Evolutionary conservation across 441 rosid species (phyloP).

Genomic region (Rhodomyrtus psidioides): DNA sequence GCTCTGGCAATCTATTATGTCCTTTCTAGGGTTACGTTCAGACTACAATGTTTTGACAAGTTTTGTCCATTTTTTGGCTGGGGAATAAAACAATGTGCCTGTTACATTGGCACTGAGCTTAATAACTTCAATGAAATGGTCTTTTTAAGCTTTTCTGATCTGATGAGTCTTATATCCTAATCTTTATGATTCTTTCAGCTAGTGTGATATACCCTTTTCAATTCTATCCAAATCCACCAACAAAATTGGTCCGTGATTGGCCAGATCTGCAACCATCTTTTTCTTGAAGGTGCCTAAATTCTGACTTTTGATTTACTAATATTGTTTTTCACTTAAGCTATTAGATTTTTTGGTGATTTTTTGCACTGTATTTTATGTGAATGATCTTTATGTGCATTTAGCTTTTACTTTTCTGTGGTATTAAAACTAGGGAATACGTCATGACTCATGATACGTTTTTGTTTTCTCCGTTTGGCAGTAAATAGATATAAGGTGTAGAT

Average conservation of each 20-base stretch:
- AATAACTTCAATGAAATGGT: background rate
- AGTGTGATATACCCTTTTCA: background rate
- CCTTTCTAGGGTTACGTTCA: background rate
- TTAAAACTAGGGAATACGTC: background rate
- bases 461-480: background rate
- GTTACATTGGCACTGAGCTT: background rate
- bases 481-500: background rate
- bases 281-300: conserved; percentile 11
- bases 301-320: background rate
- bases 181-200: background rate
- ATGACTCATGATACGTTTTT: background rate
- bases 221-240: background rate
- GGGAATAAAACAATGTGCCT: background rate
- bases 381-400: background rate
- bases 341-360: background rate
- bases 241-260: background rate
- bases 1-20: background rate
- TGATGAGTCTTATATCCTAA: background rate
- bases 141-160: background rate
- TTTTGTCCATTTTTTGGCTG: background rate
- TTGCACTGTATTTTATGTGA: background rate
- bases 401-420: background rate
- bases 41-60: background rate
- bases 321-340: background rate
- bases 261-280: conserved; percentile 23